Percentiles rank a stretch among this genome's conserved stretches.
Conservation (phyloP, 139 green algal species). For the Edaphochlamys debaryana region DNA sequence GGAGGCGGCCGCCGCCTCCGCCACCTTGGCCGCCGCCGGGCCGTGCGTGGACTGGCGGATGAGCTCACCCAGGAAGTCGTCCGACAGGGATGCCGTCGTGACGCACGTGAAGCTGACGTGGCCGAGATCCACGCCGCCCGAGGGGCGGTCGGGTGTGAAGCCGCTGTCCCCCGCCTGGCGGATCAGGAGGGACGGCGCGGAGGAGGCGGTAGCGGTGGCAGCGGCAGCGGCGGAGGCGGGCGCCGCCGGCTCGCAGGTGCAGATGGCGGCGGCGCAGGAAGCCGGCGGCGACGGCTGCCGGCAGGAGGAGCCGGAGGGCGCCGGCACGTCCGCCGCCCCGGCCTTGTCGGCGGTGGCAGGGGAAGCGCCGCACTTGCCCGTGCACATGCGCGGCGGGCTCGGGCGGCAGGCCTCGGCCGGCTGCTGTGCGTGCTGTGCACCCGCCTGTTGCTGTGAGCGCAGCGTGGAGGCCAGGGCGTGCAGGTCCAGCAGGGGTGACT, state of each 20-base stretch:
- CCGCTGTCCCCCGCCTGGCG: background rate
- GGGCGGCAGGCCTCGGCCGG: background rate
- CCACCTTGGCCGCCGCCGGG: conserved; percentile 6
- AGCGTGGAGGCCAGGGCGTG: background rate
- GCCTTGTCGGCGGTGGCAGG: too few species aligned
- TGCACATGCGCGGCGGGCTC: too few species aligned
- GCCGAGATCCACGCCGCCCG: background rate
- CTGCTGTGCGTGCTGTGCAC: background rate
- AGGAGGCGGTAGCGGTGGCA: too few species aligned
- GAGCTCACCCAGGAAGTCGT: conserved; percentile 38
- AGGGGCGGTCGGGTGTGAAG: background rate
- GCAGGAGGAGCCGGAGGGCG: too few species aligned
- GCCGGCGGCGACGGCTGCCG: too few species aligned
- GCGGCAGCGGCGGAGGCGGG: too few species aligned
- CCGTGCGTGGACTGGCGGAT: conserved; percentile 5
- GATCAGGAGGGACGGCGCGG: background rate
- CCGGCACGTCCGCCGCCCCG: background rate
- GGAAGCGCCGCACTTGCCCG: too few species aligned
- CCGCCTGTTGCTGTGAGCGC: background rate
- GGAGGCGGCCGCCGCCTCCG: conserved; percentile 19
- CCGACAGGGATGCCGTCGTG: conserved; percentile 4
- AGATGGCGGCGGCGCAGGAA: too few species aligned
- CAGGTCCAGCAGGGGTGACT: conserved; percentile 27
- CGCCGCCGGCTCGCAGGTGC: too few species aligned
- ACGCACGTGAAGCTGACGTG: conserved; percentile 16